A percentile compares a stretch with the other conserved stretches of the same genome.
phyloP scores from a whole-genome alignment of 2,329 filamentous ascomycete genomes.

The Beauveria brongniartii region DNA sequence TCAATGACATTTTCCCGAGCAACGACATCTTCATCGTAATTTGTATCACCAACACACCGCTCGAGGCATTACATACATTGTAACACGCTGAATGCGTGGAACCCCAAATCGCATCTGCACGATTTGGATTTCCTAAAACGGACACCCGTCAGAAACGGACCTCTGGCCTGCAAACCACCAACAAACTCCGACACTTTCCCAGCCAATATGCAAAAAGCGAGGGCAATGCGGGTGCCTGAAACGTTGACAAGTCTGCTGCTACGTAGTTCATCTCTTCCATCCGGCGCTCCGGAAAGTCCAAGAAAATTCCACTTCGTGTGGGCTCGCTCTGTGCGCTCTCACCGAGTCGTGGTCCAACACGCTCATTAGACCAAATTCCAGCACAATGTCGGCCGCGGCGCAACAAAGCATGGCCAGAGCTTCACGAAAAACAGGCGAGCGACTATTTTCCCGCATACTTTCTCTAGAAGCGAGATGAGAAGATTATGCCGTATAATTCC shows the following conservation, averaged over 20 bases:
- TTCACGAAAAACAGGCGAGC: neutral
- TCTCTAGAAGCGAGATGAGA: too few relatives aligned
- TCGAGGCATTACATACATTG: too few relatives aligned
- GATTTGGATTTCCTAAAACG: neutral
- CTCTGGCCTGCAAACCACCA: neutral
- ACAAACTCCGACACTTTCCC: neutral
- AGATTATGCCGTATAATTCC: too few relatives aligned
- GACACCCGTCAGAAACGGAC: neutral
- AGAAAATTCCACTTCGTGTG: neutral
- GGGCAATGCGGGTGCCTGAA: too few relatives aligned
- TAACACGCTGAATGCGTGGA: neutral
- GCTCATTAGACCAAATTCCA: conserved; percentile 4
- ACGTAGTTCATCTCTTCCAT: neutral
- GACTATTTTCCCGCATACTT: neutral
- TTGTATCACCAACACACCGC: neutral
- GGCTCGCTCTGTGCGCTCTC: neutral
- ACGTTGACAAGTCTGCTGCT: neutral
- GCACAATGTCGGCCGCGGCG: neutral
- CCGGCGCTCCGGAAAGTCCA: too few relatives aligned
- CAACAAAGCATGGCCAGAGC: too few relatives aligned
- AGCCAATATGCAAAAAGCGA: neutral
- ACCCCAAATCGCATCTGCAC: neutral
- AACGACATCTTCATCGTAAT: neutral
- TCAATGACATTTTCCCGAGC: too few relatives aligned
- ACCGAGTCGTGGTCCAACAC: neutral